Conservation (phyloP, 2,329 filamentous ascomycete genomes). For the Pseudogymnoascus sp. region DNA sequence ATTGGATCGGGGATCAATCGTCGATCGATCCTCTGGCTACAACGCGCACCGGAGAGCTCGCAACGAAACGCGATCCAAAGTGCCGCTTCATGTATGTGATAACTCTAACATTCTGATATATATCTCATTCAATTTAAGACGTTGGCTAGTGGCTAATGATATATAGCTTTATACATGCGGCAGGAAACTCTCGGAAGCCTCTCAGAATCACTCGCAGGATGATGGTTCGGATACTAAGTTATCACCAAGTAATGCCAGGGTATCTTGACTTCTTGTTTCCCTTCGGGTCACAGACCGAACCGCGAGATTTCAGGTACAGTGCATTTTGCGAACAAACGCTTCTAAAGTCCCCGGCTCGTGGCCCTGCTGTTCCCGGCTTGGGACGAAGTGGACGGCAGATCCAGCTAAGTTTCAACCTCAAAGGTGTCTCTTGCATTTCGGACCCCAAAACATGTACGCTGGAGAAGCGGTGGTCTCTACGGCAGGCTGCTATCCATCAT, state of each 20-base stretch:
- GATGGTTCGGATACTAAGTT: constrained; percentile 22
- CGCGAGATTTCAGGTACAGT: constrained; percentile 21
- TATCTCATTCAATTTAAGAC: neutral
- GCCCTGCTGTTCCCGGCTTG: constrained; percentile 14
- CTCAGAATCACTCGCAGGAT: constrained; percentile 21
- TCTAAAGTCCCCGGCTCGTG: constrained; percentile 9
- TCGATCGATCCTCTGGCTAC: neutral
- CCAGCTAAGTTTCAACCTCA: constrained; percentile 24
- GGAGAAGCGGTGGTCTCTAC: constrained; percentile 19
- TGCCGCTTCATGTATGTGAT: constrained; percentile 24
- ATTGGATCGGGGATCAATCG: constrained; percentile 7
- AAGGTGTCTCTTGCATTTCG: constrained; percentile 15
- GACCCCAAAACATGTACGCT: neutral
- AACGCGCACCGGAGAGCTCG: neutral
- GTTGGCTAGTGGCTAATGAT: neutral
- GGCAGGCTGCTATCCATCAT: constrained; percentile 22
- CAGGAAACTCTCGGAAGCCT: constrained; percentile 14
- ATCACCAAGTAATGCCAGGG: constrained; percentile 28
- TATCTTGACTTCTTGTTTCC: constrained; percentile 27
- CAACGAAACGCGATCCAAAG: constrained; percentile 13
- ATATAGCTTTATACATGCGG: constrained; percentile 19
- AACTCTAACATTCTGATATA: neutral
- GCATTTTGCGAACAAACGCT: constrained; percentile 19
- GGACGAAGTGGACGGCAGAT: constrained; percentile 19
- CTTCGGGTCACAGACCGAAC: constrained; percentile 22